Evolutionary conservation across 2,329 filamentous ascomycete genomes (phyloP).

Genomic region (Cordyceps cicadae): DNA sequence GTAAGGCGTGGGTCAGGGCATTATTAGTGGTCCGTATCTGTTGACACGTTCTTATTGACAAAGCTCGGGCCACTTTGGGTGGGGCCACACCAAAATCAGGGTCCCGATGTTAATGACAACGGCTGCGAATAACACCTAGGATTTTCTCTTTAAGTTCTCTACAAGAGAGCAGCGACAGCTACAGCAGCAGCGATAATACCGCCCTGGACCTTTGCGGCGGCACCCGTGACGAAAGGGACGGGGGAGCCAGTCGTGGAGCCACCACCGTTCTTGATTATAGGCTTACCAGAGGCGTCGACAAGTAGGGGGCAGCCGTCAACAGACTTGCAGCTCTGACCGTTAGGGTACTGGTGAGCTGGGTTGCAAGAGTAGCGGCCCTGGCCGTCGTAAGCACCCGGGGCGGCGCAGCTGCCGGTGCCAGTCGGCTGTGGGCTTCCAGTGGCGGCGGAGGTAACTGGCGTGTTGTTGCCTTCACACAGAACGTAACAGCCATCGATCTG

Average conservation of each 20-base stretch:
- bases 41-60: too few species aligned
- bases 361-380: constrained; percentile 17
- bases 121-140: too few species aligned
- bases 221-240: not conserved
- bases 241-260: not conserved
- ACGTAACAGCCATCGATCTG: not conserved
- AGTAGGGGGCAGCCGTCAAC: constrained; percentile 15
- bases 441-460: not conserved
- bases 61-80: too few species aligned
- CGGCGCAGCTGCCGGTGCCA: constrained; percentile 2
- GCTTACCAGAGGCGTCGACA: not conserved
- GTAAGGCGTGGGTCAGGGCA: too few species aligned
- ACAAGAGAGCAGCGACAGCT: not conserved
- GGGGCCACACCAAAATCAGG: too few species aligned
- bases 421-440: not conserved
- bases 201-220: not conserved
- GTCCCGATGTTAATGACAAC: too few species aligned
- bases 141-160: not conserved
- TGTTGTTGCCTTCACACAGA: not conserved
- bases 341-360: constrained; percentile 17
- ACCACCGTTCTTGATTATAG: not conserved
- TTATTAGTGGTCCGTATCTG: too few species aligned
- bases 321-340: constrained; percentile 14
- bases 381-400: constrained; percentile 9
- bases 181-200: not conserved